Evolutionary conservation across 2,329 filamentous ascomycete species (phyloP), one percentile per base, ranked within the genome.

Genomic region (Plenodomus biglobosus): DNA sequence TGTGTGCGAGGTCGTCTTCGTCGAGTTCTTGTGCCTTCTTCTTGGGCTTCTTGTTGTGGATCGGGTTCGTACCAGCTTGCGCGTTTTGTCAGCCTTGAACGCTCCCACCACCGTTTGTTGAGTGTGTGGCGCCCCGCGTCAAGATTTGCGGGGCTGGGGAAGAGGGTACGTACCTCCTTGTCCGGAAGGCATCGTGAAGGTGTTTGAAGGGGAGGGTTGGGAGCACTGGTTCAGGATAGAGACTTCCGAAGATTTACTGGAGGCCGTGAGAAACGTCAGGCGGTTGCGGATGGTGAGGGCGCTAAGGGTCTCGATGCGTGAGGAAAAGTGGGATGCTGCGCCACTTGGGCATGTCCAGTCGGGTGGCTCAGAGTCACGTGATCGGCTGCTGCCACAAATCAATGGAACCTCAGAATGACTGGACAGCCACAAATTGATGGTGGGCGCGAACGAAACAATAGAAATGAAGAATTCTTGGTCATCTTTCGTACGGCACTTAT

Each of bases 1-100:
- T 86, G 81, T 81, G 91, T 5, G 90, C 90, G 70, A 86, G 75
- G 58, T 96, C 91, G 38, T 95, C 90, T 0, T 96, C 91, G 70
- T 96, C 92, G 49, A 92, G 74, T 1, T 96, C 91, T 75, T 86
- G 87, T 70, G 81, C 79, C 44, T 82, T 80, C 82, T 75, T 74
- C 85, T 96, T 96, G 53, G 90, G 80, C 61, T 87, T 83, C 86
- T 96, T 96, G 75, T 79, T 79, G 76, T 79, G 77, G 59, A 79
- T 78, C n/a, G 77, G 76, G 69, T 79, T 79, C 43, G 77, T 79
- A 50, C 77, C 77, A 53, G 75, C 76, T 79, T 24, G 27, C 27
- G 17, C 32, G 36, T 43, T 22, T 22, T 45, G 61, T 69, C 52
- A 71, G 64, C 57, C 30, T 51, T 38, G 17, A 5, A 10, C 22